These are phyloP conservation scores for Ceratocystiopsis sp. DNA, from an alignment of 2,329 filamentous ascomycete species.

Conservation along the genomic window DNA sequence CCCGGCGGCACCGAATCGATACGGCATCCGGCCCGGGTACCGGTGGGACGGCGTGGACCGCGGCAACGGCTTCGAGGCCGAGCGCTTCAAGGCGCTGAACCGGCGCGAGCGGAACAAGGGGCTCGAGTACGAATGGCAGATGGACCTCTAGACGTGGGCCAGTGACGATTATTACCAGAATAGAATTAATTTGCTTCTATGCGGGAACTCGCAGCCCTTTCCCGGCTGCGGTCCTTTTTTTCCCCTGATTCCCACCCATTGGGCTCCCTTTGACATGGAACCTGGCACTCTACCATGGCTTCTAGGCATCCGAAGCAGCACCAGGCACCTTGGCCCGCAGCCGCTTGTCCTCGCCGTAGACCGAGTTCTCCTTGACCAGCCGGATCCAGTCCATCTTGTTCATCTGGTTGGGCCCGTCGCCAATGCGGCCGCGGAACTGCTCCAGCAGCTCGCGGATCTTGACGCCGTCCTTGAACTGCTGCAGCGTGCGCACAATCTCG, in stretches of 20 bases:
- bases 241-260: no score
- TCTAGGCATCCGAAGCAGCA: neutral
- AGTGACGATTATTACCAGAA: no score
- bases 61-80: constrained; percentile 80
- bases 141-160: constrained; percentile 37
- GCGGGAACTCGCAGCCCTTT: no score
- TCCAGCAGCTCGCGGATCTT: constrained; percentile 35
- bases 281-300: no score
- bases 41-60: constrained; percentile 95
- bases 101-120: constrained; percentile 57
- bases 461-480: constrained; percentile 32
- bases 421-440: constrained; percentile 35
- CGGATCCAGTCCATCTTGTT: constrained; percentile 38
- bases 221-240: no score
- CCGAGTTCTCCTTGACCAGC: constrained; percentile 37
- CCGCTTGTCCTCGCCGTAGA: constrained; percentile 40
- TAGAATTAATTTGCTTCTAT: no score
- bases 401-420: constrained; percentile 33
- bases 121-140: constrained; percentile 86
- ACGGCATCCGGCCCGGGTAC: constrained; percentile 82
- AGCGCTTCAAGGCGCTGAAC: constrained; percentile 83
- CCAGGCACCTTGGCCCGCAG: constrained; percentile 16
- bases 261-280: no score
- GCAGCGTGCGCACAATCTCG: constrained; percentile 38
- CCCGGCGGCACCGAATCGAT: constrained; percentile 72